A percentile compares a stretch with the other conserved stretches of the same genome.
Conservation (phyloP, 306 rosid species). For the Pyrus betulifolia region DNA sequence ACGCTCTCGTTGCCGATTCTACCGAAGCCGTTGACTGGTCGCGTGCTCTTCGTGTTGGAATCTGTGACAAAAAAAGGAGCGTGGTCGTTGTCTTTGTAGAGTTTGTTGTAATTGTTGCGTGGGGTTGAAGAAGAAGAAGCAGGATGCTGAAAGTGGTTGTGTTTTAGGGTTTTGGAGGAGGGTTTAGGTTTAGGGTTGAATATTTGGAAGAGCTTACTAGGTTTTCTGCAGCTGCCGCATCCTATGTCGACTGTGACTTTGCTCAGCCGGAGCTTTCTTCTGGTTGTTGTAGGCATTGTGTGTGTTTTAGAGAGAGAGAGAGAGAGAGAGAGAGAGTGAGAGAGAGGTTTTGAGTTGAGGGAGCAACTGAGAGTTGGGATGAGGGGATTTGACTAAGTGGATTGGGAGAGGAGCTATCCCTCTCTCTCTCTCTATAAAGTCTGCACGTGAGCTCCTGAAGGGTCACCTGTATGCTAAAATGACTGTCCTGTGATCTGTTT, state of each 20-base stretch:
- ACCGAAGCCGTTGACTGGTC: conserved; percentile 44
- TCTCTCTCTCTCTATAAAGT: conserved; percentile 13
- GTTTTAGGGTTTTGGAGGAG: conserved; percentile 25
- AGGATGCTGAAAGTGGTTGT: neutral
- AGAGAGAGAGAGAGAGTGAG: conserved; percentile 1
- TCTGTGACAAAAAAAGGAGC: conserved; percentile 26
- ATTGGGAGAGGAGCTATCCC: neutral
- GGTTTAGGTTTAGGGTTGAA: conserved; percentile 47
- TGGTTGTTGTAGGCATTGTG: conserved; percentile 42
- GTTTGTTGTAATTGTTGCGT: conserved; percentile 33
- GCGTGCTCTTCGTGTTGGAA: neutral
- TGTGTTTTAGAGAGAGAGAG: neutral
- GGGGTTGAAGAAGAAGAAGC: conserved; percentile 30
- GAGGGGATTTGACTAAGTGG: neutral
- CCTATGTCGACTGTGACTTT: conserved; percentile 48
- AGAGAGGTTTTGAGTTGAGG: neutral
- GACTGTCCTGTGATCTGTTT: conserved; percentile 15
- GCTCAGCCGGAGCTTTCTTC: conserved; percentile 42
- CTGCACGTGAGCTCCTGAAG: conserved; percentile 28
- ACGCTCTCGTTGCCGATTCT: conserved; percentile 67
- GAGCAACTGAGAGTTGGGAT: neutral
- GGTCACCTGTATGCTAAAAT: conserved; percentile 13
- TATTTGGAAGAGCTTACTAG: conserved; percentile 32
- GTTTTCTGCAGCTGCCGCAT: conserved; percentile 64
- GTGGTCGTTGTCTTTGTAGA: conserved; percentile 26